Base-by-base conservation (phyloP, 139 green algal genomes). In the Chlamydomonas sphaeroides region DNA sequence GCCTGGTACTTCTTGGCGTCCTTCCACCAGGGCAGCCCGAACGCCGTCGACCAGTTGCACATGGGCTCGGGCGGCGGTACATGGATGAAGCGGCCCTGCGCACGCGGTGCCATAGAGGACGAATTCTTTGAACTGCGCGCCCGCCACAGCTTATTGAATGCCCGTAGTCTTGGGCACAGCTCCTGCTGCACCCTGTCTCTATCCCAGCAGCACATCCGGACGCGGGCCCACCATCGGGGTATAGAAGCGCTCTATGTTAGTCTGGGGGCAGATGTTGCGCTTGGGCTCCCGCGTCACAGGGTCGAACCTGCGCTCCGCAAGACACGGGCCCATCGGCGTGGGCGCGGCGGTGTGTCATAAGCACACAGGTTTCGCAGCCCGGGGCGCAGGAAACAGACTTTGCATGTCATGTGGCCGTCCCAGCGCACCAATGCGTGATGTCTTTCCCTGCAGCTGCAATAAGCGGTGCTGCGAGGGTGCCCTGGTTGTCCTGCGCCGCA, bases 351-450 rank as follows among this genome's bases (percentile, higher is more conserved):
- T n/a, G n/a, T n/a, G n/a, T n/a, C n/a, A n/a, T n/a, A n/a, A n/a
- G n/a, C n/a, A n/a, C n/a, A n/a, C n/a, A n/a, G n/a, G n/a, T n/a
- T n/a, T n/a, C n/a, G n/a, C n/a, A n/a, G n/a, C n/a, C n/a, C n/a
- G n/a, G n/a, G n/a, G n/a, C n/a, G n/a, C n/a, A n/a, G n/a, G n/a
- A n/a, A n/a, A n/a, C n/a, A n/a, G n/a, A n/a, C n/a, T n/a, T n/a
- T n/a, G n/a, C n/a, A n/a, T n/a, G n/a, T n/a, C n/a, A n/a, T n/a
- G n/a, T n/a, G n/a, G n/a, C n/a, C n/a, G n/a, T n/a, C n/a, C n/a
- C n/a, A n/a, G n/a, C 87, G 18, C 56, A 93, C 92, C 93, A 96
- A 84, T 95, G 89, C 6, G 87, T 90, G 41, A 96, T 93, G 77
- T 96, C 93, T 49, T 87, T 85, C 32, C 93, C 93, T 33, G 92